Conservation (phyloP, 202 grass and related monocot species). For the Panicum virgatum region DNA sequence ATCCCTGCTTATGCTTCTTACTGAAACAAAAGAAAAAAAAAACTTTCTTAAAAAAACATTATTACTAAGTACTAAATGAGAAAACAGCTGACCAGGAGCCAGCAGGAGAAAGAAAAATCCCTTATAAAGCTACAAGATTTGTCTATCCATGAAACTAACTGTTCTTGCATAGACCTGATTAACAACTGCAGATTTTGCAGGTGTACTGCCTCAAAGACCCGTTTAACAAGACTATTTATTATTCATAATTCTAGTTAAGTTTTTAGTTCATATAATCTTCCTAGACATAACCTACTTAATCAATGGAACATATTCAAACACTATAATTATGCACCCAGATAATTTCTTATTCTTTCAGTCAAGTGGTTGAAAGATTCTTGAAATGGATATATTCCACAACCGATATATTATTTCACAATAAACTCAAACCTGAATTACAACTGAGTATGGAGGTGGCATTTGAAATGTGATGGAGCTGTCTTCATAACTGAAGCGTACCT, state of each 20-base stretch:
- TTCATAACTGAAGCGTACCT: constrained; percentile 62
- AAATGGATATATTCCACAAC: background rate
- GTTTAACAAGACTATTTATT: background rate
- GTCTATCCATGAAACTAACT: background rate
- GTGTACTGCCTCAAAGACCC: background rate
- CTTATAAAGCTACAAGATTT: background rate
- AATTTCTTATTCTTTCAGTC: background rate
- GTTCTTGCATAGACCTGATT: background rate
- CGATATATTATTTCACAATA: constrained; percentile 14
- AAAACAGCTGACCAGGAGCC: background rate
- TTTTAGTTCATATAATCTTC: background rate
- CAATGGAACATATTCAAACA: background rate
- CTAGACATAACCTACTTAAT: background rate
- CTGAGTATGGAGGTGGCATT: constrained; percentile 72
- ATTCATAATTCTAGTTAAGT: background rate
- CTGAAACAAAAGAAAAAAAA: background rate
- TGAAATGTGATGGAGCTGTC: constrained; percentile 52
- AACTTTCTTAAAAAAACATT: too few relatives aligned
- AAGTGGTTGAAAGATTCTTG: background rate
- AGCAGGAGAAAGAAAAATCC: background rate
- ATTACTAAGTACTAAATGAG: background rate
- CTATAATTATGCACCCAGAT: background rate
- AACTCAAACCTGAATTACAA: constrained; percentile 65
- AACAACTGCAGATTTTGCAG: background rate
- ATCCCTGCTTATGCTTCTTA: background rate